These are phyloP conservation scores for Neurospora tetraspora DNA, from an alignment of 495 filamentous ascomycete genomes.

Conservation along the genomic window DNA sequence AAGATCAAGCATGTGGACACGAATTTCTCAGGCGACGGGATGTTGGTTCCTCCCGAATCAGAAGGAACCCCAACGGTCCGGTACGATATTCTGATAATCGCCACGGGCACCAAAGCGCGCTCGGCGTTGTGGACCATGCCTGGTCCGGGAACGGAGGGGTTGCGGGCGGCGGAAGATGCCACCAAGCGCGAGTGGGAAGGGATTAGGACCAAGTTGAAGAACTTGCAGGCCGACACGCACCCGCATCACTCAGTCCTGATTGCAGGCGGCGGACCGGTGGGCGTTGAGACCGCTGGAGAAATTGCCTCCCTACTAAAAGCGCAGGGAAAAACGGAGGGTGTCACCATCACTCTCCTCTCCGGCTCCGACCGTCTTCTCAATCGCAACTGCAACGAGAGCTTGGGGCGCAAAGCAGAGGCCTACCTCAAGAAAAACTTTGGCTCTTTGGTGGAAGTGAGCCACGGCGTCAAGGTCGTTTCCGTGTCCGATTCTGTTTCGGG, in stretches of 20 bases:
- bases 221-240: not conserved
- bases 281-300: slow-evolving; percentile 1
- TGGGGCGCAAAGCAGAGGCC: not conserved
- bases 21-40: not conserved
- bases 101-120: slow-evolving; percentile 1
- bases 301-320: not conserved
- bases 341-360: not conserved
- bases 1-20: not conserved
- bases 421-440: not conserved
- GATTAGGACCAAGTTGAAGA: not conserved
- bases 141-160: not conserved
- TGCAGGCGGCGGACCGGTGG: slow-evolving; percentile 4
- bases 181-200: not conserved
- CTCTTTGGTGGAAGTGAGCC: not conserved
- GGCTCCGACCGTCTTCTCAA: not conserved
- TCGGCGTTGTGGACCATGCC: not conserved
- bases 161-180: not conserved
- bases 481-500: not conserved
- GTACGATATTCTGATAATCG: not conserved
- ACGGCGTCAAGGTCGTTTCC: not conserved
- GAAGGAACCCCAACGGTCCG: too few species aligned
- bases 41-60: too few species aligned
- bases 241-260: not conserved
- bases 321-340: not conserved
- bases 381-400: too few species aligned